Evolutionary conservation across 78 protist genomes (phyloP).

Genomic region (Isochrysis galbana): DNA sequence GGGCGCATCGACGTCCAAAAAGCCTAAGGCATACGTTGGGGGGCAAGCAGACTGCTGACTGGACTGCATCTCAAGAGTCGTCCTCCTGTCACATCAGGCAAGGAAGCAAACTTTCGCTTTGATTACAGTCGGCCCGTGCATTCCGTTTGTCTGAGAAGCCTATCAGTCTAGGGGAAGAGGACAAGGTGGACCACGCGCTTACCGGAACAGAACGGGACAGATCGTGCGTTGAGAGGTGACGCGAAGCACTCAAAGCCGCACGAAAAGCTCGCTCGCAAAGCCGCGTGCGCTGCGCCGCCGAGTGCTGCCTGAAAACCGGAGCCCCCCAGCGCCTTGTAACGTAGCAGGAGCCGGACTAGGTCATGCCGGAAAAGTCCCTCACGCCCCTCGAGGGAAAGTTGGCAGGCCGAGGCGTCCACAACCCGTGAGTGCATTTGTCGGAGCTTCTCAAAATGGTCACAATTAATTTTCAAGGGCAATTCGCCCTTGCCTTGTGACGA

Average conservation of each 20-base stretch:
- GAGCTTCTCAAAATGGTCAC: not conserved
- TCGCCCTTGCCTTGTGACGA: too few species aligned
- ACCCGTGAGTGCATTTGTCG: not conserved
- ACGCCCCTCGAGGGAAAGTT: not conserved
- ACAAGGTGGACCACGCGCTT: not conserved
- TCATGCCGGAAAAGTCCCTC: not conserved
- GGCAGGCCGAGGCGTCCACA: not conserved
- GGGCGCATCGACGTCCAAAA: conserved; percentile 18
- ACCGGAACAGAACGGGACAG: not conserved
- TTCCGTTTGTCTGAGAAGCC: too few species aligned
- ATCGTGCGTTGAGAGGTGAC: not conserved
- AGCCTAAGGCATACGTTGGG: too few species aligned
- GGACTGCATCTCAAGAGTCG: too few species aligned
- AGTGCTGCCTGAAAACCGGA: not conserved
- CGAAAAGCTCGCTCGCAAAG: not conserved
- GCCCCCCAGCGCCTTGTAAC: conserved; percentile 5
- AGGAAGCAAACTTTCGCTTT: too few species aligned
- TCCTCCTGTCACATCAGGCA: too few species aligned
- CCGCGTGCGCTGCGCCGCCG: not conserved
- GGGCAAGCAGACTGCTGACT: too few species aligned
- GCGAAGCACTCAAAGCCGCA: conserved; percentile 13
- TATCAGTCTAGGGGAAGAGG: too few species aligned
- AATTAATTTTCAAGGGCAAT: not conserved
- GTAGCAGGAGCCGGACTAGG: not conserved
- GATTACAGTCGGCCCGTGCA: too few species aligned